Conservation (phyloP, 179 eudicot genomes). For the Beta macrorhiza region DNA sequence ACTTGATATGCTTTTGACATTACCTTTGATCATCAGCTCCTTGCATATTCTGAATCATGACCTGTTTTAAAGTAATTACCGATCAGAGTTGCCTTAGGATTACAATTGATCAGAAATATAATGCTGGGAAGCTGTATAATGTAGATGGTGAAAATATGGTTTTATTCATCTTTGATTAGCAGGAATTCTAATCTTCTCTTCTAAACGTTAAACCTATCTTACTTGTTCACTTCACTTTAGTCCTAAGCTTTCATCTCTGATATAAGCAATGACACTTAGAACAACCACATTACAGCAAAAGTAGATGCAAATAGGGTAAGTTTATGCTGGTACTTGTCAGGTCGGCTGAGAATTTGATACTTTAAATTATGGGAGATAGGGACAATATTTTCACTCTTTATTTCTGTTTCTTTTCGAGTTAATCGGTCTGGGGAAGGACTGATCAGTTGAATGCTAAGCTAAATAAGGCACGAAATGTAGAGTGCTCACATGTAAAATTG, state of each 20-base stretch:
- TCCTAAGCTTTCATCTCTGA: not conserved
- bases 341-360: not conserved
- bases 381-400: no score
- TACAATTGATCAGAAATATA: constrained; percentile 15
- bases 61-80: constrained; percentile 33
- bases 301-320: not conserved
- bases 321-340: not conserved
- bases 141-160: not conserved
- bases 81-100: constrained; percentile 23
- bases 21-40: constrained; percentile 49
- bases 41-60: constrained; percentile 47
- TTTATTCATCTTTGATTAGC: not conserved
- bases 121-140: not conserved
- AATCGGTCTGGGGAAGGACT: not conserved
- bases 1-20: constrained; percentile 2
- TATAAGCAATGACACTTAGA: not conserved
- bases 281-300: not conserved
- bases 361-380: not conserved
- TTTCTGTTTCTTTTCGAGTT: not conserved
- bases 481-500: constrained; percentile 44
- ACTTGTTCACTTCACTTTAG: not conserved
- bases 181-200: not conserved
- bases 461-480: not conserved
- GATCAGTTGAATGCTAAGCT: not conserved
- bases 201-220: not conserved